phyloP scores from a whole-genome alignment of 192 early-diverging fungal genomes.

The Phycomyces blakesleeanus region DNA sequence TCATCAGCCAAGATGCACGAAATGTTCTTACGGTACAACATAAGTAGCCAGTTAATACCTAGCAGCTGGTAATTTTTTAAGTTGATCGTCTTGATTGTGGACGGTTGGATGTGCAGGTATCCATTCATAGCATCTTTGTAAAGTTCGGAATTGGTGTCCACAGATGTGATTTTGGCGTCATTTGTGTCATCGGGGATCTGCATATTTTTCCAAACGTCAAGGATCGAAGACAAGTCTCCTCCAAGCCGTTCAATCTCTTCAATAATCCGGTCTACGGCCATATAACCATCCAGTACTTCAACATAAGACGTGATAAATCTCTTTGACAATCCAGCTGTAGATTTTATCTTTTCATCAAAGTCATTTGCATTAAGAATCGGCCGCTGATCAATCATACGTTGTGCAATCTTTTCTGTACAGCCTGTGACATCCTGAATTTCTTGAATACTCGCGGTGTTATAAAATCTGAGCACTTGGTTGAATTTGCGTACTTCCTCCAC shows the following conservation, averaged over 20 bases:
- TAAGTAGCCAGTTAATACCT: constrained; percentile 81
- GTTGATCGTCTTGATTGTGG: constrained; percentile 49
- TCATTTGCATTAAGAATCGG: constrained; percentile 56
- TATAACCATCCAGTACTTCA: constrained; percentile 58
- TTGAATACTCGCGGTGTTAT: constrained; percentile 8
- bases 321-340: constrained; percentile 47
- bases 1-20: constrained; percentile 77
- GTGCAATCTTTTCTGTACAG: constrained; percentile 4
- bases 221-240: constrained; percentile 39
- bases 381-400: constrained; percentile 33
- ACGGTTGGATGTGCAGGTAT: constrained; percentile 56
- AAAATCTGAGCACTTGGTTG: constrained; percentile 8
- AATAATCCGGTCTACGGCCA: constrained; percentile 59
- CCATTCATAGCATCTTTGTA: constrained; percentile 34
- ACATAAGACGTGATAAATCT: constrained; percentile 50
- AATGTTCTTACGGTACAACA: constrained; percentile 65
- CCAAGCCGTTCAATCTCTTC: constrained; percentile 55
- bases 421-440: constrained; percentile 29
- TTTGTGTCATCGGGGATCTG: constrained; percentile 9
- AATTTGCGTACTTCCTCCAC: background rate
- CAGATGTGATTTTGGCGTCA: constrained; percentile 12
- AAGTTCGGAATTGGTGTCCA: background rate
- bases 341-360: constrained; percentile 48
- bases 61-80: constrained; percentile 85
- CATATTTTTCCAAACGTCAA: constrained; percentile 45